These are phyloP conservation scores for Globomyces pollinis-pini DNA, from an alignment of 192 early-diverging fungal species.

Conservation along the genomic window DNA sequence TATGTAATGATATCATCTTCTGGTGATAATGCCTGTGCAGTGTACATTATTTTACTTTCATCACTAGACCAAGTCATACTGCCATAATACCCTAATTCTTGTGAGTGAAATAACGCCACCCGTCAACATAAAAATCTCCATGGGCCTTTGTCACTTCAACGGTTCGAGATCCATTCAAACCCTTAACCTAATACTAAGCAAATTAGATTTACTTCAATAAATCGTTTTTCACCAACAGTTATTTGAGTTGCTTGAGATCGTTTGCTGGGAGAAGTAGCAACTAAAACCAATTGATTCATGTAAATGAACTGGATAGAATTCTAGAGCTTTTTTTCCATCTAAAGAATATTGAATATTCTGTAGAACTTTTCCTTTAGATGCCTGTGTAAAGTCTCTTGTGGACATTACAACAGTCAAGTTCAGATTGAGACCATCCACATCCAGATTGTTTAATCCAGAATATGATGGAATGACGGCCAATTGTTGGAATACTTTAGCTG, in stretches of 20 bases:
- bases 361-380: not conserved
- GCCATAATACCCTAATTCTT: no score
- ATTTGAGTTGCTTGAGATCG: not conserved
- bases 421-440: not conserved
- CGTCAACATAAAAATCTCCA: slow-evolving; percentile 64
- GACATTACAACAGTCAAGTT: not conserved
- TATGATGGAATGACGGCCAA: not conserved
- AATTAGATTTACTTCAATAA: not conserved
- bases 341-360: not conserved
- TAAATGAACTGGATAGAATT: not conserved
- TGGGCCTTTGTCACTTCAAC: slow-evolving; percentile 61
- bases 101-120: no score
- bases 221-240: slow-evolving; percentile 5
- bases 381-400: not conserved
- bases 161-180: no score
- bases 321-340: not conserved
- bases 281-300: slow-evolving; percentile 1
- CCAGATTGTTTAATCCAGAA: not conserved
- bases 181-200: not conserved
- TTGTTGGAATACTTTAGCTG: not conserved
- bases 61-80: slow-evolving; percentile 51
- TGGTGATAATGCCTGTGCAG: slow-evolving; percentile 55
- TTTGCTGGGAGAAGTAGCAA: not conserved
- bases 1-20: slow-evolving; percentile 36
- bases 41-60: slow-evolving; percentile 52